These are phyloP conservation scores for Diaporthe aspalathi DNA, from an alignment of 2,329 filamentous ascomycete species.

Conservation along the genomic window DNA sequence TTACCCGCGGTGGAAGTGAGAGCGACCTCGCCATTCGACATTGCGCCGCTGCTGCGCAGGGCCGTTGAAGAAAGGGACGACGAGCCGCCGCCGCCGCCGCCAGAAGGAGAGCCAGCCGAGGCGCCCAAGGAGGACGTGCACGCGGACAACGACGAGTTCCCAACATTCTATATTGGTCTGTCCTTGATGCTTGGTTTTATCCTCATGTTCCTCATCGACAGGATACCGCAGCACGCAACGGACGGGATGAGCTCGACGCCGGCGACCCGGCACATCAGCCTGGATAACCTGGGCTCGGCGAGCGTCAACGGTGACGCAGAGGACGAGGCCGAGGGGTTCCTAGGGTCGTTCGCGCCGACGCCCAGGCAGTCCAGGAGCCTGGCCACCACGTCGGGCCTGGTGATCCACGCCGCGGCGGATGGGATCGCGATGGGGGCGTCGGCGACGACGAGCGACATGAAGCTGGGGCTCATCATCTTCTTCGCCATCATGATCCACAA, in stretches of 20 bases:
- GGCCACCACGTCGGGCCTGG: slow-evolving; percentile 91
- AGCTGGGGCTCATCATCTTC: slow-evolving; percentile 91
- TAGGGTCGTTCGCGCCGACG: slow-evolving; percentile 67
- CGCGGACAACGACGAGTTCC: slow-evolving; percentile 60
- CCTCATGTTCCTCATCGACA: slow-evolving; percentile 96
- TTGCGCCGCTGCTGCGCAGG: slow-evolving; percentile 28
- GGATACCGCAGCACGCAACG: slow-evolving; percentile 78
- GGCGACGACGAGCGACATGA: slow-evolving; percentile 77
- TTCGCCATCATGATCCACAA: slow-evolving; percentile 98
- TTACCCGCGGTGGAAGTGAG: not conserved
- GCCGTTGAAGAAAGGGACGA: slow-evolving; percentile 44
- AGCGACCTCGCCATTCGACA: slow-evolving; percentile 19
- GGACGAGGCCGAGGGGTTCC: slow-evolving; percentile 67
- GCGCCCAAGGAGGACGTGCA: slow-evolving; percentile 39
- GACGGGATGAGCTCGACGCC: slow-evolving; percentile 73
- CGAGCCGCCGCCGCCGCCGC: slow-evolving; percentile 44
- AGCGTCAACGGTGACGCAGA: slow-evolving; percentile 57
- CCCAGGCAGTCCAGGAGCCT: slow-evolving; percentile 72
- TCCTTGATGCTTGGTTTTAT: slow-evolving; percentile 90
- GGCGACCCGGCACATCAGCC: slow-evolving; percentile 84
- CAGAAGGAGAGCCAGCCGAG: slow-evolving; percentile 36
- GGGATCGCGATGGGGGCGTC: slow-evolving; percentile 96
- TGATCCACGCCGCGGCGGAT: slow-evolving; percentile 95
- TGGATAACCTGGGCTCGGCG: slow-evolving; percentile 76
- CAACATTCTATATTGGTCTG: slow-evolving; percentile 84